phyloP scores from a whole-genome alignment of 768 basidiomycete species.

The Pleurotus cornucopiae region DNA sequence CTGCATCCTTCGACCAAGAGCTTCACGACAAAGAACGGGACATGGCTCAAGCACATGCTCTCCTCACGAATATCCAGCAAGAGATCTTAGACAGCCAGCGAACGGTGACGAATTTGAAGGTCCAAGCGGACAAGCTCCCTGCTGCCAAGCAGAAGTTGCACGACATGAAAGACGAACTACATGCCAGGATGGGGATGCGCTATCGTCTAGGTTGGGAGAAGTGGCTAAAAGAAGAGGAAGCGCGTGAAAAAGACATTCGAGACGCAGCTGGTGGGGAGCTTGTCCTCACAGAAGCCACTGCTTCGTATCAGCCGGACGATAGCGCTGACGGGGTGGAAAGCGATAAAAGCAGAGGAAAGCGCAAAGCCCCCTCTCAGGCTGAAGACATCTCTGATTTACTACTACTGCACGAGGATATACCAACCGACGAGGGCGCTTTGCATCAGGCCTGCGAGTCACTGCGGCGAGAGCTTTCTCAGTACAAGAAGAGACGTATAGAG shows the following conservation, averaged over 20 bases:
- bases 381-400: slow-evolving; percentile 67
- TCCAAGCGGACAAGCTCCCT: slow-evolving; percentile 62
- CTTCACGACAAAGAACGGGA: slow-evolving; percentile 89
- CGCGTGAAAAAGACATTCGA: slow-evolving; percentile 65
- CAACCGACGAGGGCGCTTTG: slow-evolving; percentile 52
- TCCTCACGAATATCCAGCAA: slow-evolving; percentile 81
- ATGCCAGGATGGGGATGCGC: slow-evolving; percentile 72
- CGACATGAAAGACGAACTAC: slow-evolving; percentile 61
- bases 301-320: slow-evolving; percentile 43
- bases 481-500: slow-evolving; percentile 63
- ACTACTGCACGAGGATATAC: slow-evolving; percentile 51
- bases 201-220: slow-evolving; percentile 90
- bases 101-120: slow-evolving; percentile 63
- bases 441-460: slow-evolving; percentile 54
- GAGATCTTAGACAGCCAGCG: slow-evolving; percentile 87
- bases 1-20: slow-evolving; percentile 88
- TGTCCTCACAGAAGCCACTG: slow-evolving; percentile 38
- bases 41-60: slow-evolving; percentile 81
- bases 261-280: slow-evolving; percentile 58
- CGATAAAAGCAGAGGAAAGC: slow-evolving; percentile 52
- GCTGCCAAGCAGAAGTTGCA: slow-evolving; percentile 56
- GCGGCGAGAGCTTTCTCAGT: slow-evolving; percentile 60
- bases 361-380: slow-evolving; percentile 39
- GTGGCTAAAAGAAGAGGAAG: slow-evolving; percentile 85
- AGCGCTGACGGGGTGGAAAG: slow-evolving; percentile 23